Evolutionary conservation across 31 red algal species (phyloP).

Genomic region (Asparagopsis taxiformis): DNA sequence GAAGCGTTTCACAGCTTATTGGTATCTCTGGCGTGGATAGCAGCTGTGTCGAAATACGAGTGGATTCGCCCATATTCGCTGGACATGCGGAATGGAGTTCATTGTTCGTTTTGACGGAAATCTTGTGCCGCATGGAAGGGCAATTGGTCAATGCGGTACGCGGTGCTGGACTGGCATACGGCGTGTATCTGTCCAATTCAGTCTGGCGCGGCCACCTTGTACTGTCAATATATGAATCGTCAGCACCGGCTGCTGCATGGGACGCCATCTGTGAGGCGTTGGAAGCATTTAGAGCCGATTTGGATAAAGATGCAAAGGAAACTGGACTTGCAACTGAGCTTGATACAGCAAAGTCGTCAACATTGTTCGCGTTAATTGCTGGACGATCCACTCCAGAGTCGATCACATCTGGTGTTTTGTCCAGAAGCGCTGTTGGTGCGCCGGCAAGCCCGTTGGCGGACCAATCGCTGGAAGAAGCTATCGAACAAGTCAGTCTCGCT

Average conservation of each 20-base stretch:
- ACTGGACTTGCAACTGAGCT: conserved; percentile 13
- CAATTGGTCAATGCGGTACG: conserved; percentile 70
- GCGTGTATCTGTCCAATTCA: conserved; percentile 12
- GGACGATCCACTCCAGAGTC: conserved; percentile 37
- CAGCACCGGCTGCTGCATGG: conserved; percentile 58
- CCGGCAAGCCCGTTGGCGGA: conserved; percentile 44
- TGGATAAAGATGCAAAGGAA: not conserved
- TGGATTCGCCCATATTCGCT: conserved; percentile 22
- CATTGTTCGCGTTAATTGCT: conserved; percentile 25
- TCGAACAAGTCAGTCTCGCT: conserved; percentile 33
- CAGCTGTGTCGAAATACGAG: conserved; percentile 21
- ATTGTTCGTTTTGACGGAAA: conserved; percentile 52
- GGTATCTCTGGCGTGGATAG: conserved; percentile 63
- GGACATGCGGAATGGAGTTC: conserved; percentile 46
- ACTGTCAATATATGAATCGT: conserved; percentile 32
- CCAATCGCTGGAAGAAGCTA: conserved; percentile 22
- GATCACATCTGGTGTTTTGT: conserved; percentile 12
- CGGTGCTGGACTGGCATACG: conserved; percentile 77
- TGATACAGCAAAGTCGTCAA: conserved; percentile 43
- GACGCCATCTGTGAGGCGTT: conserved; percentile 36
- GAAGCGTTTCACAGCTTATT: conserved; percentile 16
- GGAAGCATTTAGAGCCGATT: conserved; percentile 8
- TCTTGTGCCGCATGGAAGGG: conserved; percentile 69
- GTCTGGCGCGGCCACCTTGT: conserved; percentile 19
- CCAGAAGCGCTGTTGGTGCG: conserved; percentile 7